Percentiles rank a stretch among this genome's conserved stretches.
Evolutionary conservation across 495 filamentous ascomycete genomes (phyloP).

Genomic region (Cercophora sp.): DNA sequence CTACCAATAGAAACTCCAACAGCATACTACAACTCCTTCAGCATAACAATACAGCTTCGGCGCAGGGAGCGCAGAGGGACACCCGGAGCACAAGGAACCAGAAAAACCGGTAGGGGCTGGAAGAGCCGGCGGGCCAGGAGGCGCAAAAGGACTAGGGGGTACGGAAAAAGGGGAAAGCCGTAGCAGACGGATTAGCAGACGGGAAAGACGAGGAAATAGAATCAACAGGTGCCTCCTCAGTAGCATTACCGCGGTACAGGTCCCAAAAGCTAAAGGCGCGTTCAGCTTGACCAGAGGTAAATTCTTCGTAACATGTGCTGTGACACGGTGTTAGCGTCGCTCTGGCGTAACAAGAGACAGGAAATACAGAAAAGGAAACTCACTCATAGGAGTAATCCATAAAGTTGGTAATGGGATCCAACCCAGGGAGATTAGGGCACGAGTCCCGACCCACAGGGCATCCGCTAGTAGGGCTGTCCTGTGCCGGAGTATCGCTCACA

Average conservation of each 20-base stretch:
- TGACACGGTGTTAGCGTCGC: background rate
- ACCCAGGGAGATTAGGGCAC: conserved; percentile 43
- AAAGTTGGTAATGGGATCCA: conserved; percentile 62
- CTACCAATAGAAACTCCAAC: no score
- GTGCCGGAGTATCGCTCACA: conserved; percentile 55
- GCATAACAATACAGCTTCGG: no score
- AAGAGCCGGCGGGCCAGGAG: no score
- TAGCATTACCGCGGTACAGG: conserved; percentile 33
- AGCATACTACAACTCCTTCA: no score
- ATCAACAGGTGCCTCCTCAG: background rate
- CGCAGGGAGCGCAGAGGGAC: no score
- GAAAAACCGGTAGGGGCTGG: no score
- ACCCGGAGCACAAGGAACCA: no score
- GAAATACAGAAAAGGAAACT: conserved; percentile 11
- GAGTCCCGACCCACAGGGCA: conserved; percentile 54
- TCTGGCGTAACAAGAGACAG: conserved; percentile 4
- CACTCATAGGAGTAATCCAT: conserved; percentile 63
- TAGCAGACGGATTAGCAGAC: no score
- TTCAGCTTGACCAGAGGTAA: conserved; percentile 40
- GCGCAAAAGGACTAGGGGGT: no score
- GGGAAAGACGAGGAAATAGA: background rate
- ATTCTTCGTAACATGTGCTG: conserved; percentile 42
- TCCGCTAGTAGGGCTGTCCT: conserved; percentile 48
- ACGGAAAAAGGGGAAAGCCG: no score
- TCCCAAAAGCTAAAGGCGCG: conserved; percentile 42